Percentiles rank a stretch among this genome's conserved stretches.
These are phyloP conservation scores for Colletotrichum costaricense DNA, from an alignment of 2,329 filamentous ascomycete genomes.

Conservation along the genomic window DNA sequence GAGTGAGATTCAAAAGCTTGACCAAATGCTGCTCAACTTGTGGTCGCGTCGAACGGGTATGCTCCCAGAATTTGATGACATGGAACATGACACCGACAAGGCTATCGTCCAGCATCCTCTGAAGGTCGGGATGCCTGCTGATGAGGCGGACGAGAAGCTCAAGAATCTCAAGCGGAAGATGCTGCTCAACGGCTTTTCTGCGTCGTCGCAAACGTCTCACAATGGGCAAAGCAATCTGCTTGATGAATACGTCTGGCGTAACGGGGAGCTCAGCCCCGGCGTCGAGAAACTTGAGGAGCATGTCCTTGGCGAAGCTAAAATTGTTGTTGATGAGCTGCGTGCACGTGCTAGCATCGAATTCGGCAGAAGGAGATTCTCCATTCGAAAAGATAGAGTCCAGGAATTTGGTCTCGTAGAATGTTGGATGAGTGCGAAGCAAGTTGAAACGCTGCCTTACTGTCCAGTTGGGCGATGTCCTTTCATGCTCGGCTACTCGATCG, in stretches of 20 bases:
- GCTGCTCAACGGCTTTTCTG: background rate
- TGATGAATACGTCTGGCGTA: background rate
- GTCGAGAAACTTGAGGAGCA: conserved; percentile 1
- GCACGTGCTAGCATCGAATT: background rate
- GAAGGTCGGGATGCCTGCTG: background rate
- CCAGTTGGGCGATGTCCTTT: background rate
- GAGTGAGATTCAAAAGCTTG: background rate
- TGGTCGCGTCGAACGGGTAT: background rate
- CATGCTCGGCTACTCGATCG: conserved; percentile 1
- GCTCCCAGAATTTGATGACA: conserved; percentile 17
- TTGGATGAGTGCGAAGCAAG: conserved; percentile 5
- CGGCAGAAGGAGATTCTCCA: background rate
- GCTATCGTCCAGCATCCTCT: background rate
- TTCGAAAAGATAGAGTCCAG: background rate
- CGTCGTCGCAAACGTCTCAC: conserved; percentile 2
- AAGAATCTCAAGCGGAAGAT: background rate
- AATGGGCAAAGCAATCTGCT: background rate
- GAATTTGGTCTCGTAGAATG: conserved; percentile 3
- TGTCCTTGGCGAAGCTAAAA: background rate
- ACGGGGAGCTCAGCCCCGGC: background rate
- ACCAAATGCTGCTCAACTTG: background rate
- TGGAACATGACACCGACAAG: conserved; percentile 3
- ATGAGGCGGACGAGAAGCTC: conserved; percentile 5
- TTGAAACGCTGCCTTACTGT: background rate
- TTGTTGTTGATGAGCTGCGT: conserved; percentile 10